Percentiles rank a stretch among this genome's conserved stretches.
Evolutionary conservation across 441 rosid genomes (phyloP).

Genomic region (Erodium chrysanthum): DNA sequence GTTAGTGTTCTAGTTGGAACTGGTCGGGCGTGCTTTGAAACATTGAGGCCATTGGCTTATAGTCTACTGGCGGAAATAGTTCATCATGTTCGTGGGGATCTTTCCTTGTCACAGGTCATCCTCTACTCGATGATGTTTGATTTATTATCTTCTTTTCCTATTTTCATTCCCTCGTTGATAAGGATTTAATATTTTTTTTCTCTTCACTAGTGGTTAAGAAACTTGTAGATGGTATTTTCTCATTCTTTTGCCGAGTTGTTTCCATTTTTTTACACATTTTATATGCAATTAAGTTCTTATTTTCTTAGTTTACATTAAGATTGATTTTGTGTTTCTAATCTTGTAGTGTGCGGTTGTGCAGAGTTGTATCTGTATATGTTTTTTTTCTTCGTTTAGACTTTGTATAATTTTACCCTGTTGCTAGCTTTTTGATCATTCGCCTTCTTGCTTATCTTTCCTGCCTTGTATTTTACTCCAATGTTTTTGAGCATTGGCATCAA

Average conservation of each 20-base stretch:
- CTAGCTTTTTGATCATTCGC: background rate
- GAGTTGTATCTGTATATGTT: background rate
- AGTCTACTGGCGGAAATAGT: constrained; percentile 96
- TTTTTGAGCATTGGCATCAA: constrained; percentile 1
- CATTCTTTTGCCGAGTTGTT: background rate
- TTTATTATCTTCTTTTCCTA: background rate
- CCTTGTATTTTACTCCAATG: background rate
- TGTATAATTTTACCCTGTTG: background rate
- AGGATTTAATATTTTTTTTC: constrained; percentile 8
- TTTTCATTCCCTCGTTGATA: constrained; percentile 12
- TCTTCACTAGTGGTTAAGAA: constrained; percentile 11
- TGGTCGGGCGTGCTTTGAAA: constrained; percentile 93
- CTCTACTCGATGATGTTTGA: constrained; percentile 8
- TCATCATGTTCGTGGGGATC: constrained; percentile 91
- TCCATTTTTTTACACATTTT: background rate
- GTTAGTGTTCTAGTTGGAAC: constrained; percentile 57
- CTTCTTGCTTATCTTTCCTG: constrained; percentile 4
- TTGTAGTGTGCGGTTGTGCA: background rate
- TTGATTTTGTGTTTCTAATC: background rate
- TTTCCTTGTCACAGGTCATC: constrained; percentile 74
- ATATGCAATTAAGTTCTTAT: background rate
- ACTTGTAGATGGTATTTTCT: background rate
- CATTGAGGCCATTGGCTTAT: constrained; percentile 95
- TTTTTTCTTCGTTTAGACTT: background rate
- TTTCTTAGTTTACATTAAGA: background rate